A percentile compares a stretch with the other conserved stretches of the same genome.
Conservation (phyloP, 345 rosid genomes). For the Crucihimalaya himalaica region DNA sequence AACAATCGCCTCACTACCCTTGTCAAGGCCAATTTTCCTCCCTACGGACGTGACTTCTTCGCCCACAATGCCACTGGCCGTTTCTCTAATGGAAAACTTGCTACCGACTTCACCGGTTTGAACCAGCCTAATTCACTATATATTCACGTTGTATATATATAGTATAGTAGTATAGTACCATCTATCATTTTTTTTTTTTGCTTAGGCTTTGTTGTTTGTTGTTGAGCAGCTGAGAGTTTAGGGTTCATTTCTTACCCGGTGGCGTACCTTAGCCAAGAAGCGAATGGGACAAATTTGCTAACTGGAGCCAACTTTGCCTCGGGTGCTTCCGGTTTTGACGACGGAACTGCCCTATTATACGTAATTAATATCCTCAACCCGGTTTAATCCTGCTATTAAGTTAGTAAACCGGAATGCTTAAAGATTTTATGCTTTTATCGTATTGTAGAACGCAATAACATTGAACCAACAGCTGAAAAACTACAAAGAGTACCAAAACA, state of each 20-base stretch:
- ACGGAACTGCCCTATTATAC: conserved; percentile 65
- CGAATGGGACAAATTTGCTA: conserved; percentile 56
- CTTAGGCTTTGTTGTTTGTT: not conserved
- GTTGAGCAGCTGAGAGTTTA: conserved; percentile 68
- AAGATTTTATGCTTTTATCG: not conserved
- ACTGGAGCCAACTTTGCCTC: conserved; percentile 93
- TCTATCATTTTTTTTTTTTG: not conserved
- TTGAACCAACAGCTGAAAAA: conserved; percentile 63
- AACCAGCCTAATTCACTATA: conserved; percentile 17
- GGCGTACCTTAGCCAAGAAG: conserved; percentile 62
- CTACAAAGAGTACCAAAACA: conserved; percentile 70
- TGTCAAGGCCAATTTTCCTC: conserved; percentile 55
- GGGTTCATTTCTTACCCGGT: conserved; percentile 84
- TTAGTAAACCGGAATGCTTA: not conserved
- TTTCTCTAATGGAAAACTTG: conserved; percentile 61
- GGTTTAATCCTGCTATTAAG: not conserved
- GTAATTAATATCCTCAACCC: conserved; percentile 39
- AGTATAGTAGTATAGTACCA: not conserved
- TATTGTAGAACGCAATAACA: conserved; percentile 60
- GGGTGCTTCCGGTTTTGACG: conserved; percentile 78
- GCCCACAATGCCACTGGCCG: conserved; percentile 66
- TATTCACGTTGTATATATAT: not conserved
- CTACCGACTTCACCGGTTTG: conserved; percentile 45
- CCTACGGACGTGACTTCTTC: conserved; percentile 65
- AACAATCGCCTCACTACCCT: conserved; percentile 52